phyloP scores from a whole-genome alignment of 2,329 filamentous ascomycete genomes.

The Trichoderma simmonsii region DNA sequence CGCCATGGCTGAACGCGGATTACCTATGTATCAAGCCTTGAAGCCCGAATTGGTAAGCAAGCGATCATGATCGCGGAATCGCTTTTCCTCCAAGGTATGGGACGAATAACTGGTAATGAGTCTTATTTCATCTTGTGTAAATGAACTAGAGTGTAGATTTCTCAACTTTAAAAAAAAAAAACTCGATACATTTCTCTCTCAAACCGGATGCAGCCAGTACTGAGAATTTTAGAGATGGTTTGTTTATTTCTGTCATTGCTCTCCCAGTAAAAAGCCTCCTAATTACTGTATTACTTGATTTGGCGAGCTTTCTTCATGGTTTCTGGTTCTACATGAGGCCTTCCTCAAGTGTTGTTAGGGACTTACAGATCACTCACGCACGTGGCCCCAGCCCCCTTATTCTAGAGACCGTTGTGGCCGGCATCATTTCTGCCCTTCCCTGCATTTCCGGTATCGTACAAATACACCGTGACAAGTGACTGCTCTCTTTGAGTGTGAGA shows the following conservation, averaged over 20 bases:
- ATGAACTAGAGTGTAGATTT: neutral
- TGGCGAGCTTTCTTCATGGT: neutral
- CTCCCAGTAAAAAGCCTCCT: neutral
- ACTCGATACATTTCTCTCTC: neutral
- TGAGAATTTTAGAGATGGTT: neutral
- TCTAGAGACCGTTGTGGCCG: neutral
- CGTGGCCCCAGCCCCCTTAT: neutral
- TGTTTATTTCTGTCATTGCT: neutral
- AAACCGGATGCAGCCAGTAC: neutral
- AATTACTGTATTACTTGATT: neutral
- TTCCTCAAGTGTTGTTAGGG: too few relatives aligned
- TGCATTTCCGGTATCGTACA: neutral
- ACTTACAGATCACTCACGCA: neutral
- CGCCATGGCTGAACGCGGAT: neutral
- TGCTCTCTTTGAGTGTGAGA: neutral
- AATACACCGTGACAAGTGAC: neutral
- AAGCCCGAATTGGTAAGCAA: neutral
- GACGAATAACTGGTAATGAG: rapidly evolving
- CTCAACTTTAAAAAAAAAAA: too few relatives aligned
- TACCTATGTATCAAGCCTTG: neutral
- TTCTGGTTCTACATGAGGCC: neutral
- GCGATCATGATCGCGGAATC: neutral
- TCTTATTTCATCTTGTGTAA: neutral
- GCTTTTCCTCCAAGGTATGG: neutral
- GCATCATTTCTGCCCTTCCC: neutral